phyloP scores from a whole-genome alignment of 1,284 basidiomycete genomes.

The Violaceomyces palustris region DNA sequence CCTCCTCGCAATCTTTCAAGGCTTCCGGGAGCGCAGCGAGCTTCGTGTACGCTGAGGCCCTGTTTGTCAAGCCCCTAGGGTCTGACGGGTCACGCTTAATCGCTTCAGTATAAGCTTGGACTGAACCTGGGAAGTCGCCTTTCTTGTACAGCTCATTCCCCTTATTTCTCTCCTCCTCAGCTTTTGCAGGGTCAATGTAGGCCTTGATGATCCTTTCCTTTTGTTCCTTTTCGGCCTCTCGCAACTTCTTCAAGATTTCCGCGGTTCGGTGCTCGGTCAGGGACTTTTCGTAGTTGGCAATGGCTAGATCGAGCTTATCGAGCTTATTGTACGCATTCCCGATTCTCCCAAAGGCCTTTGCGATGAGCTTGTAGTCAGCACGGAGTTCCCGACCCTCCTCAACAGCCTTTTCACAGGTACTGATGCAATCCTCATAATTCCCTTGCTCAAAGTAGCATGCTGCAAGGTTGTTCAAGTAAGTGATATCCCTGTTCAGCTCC shows the following conservation, averaged over 20 bases:
- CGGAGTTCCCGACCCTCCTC: constrained; percentile 74
- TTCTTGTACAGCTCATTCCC: constrained; percentile 87
- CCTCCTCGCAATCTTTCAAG: constrained; percentile 88
- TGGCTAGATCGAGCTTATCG: constrained; percentile 69
- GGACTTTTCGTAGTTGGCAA: constrained; percentile 57
- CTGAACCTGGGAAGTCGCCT: constrained; percentile 65
- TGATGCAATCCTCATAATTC: constrained; percentile 83
- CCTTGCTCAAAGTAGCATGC: constrained; percentile 91
- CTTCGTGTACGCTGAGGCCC: constrained; percentile 94
- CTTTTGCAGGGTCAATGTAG: constrained; percentile 83
- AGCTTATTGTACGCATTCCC: constrained; percentile 81
- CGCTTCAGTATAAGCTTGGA: constrained; percentile 87
- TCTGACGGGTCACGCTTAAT: constrained; percentile 92
- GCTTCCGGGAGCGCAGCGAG: constrained; percentile 89
- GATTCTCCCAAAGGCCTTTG: constrained; percentile 78
- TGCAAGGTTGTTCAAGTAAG: constrained; percentile 65
- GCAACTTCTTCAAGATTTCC: constrained; percentile 81
- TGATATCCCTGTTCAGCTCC: constrained; percentile 88
- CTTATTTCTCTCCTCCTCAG: constrained; percentile 78
- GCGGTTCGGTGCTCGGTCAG: constrained; percentile 95
- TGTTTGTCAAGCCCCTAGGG: constrained; percentile 91
- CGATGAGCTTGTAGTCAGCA: constrained; percentile 61
- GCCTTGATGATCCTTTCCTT: constrained; percentile 72
- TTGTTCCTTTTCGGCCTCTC: constrained; percentile 68
- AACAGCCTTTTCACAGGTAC: constrained; percentile 86